These are phyloP conservation scores for Aspergillus hortae DNA, from an alignment of 2,329 filamentous ascomycete genomes.

Conservation along the genomic window DNA sequence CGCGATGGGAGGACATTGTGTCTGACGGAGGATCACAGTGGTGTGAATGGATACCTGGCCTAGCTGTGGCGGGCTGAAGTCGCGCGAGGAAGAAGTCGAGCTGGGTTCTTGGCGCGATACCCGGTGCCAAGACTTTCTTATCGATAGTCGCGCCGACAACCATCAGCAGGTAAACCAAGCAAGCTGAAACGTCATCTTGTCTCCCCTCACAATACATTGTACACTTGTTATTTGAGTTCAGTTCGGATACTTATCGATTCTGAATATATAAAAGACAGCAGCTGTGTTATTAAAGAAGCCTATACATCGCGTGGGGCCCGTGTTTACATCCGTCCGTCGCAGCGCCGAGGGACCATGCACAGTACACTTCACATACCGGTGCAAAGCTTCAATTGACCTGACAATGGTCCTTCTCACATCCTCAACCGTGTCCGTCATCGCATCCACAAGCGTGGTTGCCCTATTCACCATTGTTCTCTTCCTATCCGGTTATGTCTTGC, in stretches of 20 bases:
- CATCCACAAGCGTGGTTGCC: slow-evolving; percentile 55
- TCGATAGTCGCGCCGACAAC: slow-evolving; percentile 40
- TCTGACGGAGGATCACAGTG: slow-evolving; percentile 40
- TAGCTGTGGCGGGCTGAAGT: background rate
- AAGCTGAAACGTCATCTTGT: background rate
- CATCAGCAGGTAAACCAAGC: slow-evolving; percentile 6
- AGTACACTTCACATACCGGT: slow-evolving; percentile 7
- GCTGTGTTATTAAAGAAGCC: background rate
- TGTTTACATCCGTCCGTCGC: background rate
- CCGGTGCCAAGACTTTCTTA: slow-evolving; percentile 28
- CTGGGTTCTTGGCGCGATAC: slow-evolving; percentile 6
- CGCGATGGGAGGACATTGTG: slow-evolving; percentile 59
- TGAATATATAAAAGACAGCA: background rate
- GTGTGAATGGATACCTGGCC: background rate
- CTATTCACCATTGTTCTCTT: slow-evolving; percentile 80
- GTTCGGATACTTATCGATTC: no score
- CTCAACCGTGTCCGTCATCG: slow-evolving; percentile 41
- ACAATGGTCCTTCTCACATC: slow-evolving; percentile 46
- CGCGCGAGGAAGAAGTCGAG: slow-evolving; percentile 9
- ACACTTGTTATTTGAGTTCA: background rate
- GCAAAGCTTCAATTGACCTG: slow-evolving; percentile 4
- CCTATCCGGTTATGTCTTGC: slow-evolving; percentile 79
- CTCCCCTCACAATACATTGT: background rate
- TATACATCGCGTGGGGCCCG: background rate
- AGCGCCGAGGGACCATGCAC: background rate